A percentile compares a stretch with the other conserved stretches of the same genome.
These are phyloP conservation scores for Colletotrichum neosansevieriae DNA, from an alignment of 2,329 filamentous ascomycete species.

Conservation along the genomic window DNA sequence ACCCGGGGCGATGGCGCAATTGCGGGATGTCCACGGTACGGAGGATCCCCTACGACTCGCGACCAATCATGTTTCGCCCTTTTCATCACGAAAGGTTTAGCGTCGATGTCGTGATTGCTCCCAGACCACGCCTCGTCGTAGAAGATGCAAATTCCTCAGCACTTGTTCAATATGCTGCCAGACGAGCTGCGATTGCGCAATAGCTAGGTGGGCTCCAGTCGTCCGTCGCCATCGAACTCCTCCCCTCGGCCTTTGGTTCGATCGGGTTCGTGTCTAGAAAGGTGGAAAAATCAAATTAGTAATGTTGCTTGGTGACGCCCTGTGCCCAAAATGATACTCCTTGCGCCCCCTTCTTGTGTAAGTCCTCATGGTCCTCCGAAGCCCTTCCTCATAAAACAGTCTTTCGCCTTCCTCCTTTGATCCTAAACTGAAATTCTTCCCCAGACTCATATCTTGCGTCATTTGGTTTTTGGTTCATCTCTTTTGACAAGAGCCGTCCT, in stretches of 20 bases:
- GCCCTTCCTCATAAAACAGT: constrained; percentile 40
- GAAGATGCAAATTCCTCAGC: constrained; percentile 37
- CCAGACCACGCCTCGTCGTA: constrained; percentile 44
- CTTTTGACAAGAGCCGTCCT: constrained; percentile 25
- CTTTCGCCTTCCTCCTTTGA: constrained; percentile 6
- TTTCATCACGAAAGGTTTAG: constrained; percentile 62
- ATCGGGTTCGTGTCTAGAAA: constrained; percentile 17
- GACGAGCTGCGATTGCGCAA: constrained; percentile 53
- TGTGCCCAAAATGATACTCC: constrained; percentile 29
- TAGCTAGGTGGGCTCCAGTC: constrained; percentile 38
- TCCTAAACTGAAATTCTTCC: constrained; percentile 13
- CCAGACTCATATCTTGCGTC: constrained; percentile 38
- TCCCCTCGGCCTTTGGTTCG: constrained; percentile 33
- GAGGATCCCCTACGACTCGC: constrained; percentile 24
- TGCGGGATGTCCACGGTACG: constrained; percentile 40
- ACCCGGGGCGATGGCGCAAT: constrained; percentile 41
- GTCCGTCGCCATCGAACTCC: constrained; percentile 4
- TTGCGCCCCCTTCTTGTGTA: constrained; percentile 39
- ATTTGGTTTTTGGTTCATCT: constrained; percentile 28
- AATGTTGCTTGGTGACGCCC: constrained; percentile 41
- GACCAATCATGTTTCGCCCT: constrained; percentile 51
- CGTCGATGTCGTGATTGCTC: constrained; percentile 65
- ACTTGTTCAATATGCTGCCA: constrained; percentile 28
- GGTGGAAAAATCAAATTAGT: constrained; percentile 39
- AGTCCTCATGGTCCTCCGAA: constrained; percentile 24